Conservation (phyloP, 768 basidiomycete genomes). For the Trametopsis cervina region DNA sequence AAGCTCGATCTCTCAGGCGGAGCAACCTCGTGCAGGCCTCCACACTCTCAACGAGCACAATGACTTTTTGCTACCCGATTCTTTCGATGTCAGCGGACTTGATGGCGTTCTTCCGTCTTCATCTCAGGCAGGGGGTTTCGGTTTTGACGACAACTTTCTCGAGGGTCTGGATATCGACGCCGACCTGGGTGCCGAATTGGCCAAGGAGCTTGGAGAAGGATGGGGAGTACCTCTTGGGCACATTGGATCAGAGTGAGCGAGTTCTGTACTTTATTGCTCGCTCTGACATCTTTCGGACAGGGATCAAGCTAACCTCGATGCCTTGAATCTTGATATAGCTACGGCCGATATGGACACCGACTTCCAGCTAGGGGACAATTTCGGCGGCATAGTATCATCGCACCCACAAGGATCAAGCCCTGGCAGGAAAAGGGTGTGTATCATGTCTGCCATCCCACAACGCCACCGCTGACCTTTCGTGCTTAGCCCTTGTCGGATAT, state of each 20-base stretch:
- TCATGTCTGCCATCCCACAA: too few species aligned
- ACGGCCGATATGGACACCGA: constrained; percentile 23
- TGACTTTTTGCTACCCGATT: constrained; percentile 57
- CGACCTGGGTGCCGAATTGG: constrained; percentile 67
- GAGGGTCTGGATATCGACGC: constrained; percentile 53
- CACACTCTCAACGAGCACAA: constrained; percentile 71
- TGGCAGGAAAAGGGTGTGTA: neutral
- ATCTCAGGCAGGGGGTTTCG: constrained; percentile 40
- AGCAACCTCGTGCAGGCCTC: constrained; percentile 41
- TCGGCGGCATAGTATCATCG: constrained; percentile 17
- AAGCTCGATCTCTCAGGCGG: constrained; percentile 28
- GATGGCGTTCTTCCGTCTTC: constrained; percentile 39
- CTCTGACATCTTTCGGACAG: neutral
- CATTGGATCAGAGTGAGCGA: neutral
- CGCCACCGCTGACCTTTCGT: too few species aligned
- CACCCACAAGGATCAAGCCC: neutral
- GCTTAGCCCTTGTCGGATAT: too few species aligned
- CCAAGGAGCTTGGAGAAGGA: constrained; percentile 64
- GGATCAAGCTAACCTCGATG: neutral
- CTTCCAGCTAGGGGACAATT: constrained; percentile 13
- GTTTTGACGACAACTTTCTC: constrained; percentile 48
- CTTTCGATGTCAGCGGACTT: constrained; percentile 44
- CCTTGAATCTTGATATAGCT: constrained; percentile 9
- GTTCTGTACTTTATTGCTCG: neutral
- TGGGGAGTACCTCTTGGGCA: constrained; percentile 39